Evolutionary conservation across 2,329 filamentous ascomycete species (phyloP).

Genomic region (Diaporthe ampelina): DNA sequence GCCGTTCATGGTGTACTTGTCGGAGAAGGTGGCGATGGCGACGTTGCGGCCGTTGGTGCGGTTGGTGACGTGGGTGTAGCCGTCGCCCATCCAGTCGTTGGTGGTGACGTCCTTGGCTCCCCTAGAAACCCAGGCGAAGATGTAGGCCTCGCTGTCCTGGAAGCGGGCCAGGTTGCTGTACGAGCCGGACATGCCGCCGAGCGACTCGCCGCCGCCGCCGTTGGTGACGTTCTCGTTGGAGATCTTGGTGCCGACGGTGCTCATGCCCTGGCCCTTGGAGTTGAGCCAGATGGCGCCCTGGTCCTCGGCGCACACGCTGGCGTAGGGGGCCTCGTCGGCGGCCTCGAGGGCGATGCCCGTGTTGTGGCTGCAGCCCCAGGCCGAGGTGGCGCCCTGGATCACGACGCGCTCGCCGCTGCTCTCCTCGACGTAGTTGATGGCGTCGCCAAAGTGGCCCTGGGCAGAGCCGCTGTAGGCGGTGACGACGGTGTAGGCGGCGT

Average conservation of each 20-base stretch:
- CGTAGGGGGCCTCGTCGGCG: slow-evolving; percentile 70
- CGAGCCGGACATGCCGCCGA: slow-evolving; percentile 75
- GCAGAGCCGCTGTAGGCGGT: slow-evolving; percentile 69
- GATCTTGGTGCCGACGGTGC: slow-evolving; percentile 66
- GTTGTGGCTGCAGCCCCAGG: slow-evolving; percentile 75
- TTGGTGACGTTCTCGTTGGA: slow-evolving; percentile 75
- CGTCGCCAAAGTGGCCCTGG: slow-evolving; percentile 70
- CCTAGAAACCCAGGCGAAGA: slow-evolving; percentile 74
- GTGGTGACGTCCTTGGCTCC: slow-evolving; percentile 67
- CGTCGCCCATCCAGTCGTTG: slow-evolving; percentile 70
- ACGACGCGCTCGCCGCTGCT: slow-evolving; percentile 61
- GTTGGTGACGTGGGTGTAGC: slow-evolving; percentile 65
- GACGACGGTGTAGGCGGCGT: slow-evolving; percentile 74
- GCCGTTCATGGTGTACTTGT: slow-evolving; percentile 70
- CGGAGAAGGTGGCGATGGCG: slow-evolving; percentile 68
- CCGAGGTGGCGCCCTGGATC: slow-evolving; percentile 66
- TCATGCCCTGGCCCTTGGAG: slow-evolving; percentile 70
- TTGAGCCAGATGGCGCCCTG: slow-evolving; percentile 76
- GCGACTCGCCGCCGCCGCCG: slow-evolving; percentile 68
- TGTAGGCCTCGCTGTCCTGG: slow-evolving; percentile 64
- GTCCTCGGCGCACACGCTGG: slow-evolving; percentile 72
- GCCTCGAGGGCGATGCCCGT: slow-evolving; percentile 75
- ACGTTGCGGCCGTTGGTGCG: slow-evolving; percentile 72
- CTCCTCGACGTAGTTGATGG: slow-evolving; percentile 60
- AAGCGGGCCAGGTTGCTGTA: slow-evolving; percentile 71